These are phyloP conservation scores for Triticum urartu DNA, from an alignment of 176 grass and related monocot genomes.

Conservation along the genomic window DNA sequence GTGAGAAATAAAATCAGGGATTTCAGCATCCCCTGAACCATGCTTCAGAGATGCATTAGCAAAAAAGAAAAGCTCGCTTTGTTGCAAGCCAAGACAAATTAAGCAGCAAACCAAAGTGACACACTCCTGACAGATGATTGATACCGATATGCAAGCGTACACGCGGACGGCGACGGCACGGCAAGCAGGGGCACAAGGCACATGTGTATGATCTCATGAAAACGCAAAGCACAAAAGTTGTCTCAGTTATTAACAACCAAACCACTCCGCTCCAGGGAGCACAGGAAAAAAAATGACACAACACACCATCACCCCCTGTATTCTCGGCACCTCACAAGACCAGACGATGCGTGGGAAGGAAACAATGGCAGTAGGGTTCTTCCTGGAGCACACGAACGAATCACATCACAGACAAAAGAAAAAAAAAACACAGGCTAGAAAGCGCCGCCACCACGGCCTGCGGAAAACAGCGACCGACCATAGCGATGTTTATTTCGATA, in stretches of 20 bases:
- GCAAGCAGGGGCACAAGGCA: too few relatives aligned
- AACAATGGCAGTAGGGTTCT: neutral
- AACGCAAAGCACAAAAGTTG: neutral
- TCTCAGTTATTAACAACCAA: neutral
- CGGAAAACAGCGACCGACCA: neutral
- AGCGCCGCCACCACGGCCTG: neutral
- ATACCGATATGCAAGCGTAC: fast-evolving
- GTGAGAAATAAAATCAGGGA: too few relatives aligned
- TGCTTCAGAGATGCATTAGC: too few relatives aligned
- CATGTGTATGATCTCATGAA: neutral
- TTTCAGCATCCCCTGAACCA: too few relatives aligned
- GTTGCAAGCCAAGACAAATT: neutral
- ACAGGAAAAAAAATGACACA: neutral
- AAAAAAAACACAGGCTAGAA: neutral
- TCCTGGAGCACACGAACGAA: conserved; percentile 12
- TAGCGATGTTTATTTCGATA: conserved; percentile 25
- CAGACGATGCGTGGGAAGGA: conserved; percentile 12
- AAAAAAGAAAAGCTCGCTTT: too few relatives aligned
- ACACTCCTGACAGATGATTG: neutral
- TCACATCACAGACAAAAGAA: neutral
- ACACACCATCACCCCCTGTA: conserved; percentile 22
- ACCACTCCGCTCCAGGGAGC: neutral
- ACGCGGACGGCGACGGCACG: neutral
- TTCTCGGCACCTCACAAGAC: conserved; percentile 30
- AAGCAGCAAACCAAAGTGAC: conserved; percentile 13